Evolutionary conservation across 148 eudicot species (phyloP).

Genomic region (Fallopia convolvulus): DNA sequence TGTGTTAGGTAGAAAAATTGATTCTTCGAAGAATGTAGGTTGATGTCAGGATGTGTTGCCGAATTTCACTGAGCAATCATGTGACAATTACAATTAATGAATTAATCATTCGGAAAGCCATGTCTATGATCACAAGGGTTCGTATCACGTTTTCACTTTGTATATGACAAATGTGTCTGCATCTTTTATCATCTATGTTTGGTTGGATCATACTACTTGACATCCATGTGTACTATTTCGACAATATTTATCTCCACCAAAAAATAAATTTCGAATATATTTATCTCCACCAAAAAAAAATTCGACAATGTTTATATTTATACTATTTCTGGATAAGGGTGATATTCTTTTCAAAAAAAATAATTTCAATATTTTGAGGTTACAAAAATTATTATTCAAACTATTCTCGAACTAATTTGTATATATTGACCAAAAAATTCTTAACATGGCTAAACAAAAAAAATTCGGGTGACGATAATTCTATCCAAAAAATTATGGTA

Average conservation of each 20-base stretch:
- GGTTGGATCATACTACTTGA: not conserved
- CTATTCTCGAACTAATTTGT: no score
- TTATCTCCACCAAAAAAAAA: no score
- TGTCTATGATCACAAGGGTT: not conserved
- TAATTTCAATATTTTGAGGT: no score
- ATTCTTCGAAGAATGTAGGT: not conserved
- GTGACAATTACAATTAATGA: not conserved
- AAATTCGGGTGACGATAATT: not conserved
- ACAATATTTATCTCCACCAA: no score
- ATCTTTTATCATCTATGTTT: no score
- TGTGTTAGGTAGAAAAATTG: not conserved
- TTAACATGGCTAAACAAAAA: not conserved
- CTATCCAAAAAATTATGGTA: no score
- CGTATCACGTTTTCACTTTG: not conserved
- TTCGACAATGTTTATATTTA: not conserved
- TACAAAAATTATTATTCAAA: no score
- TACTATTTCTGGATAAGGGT: not conserved
- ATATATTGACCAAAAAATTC: no score
- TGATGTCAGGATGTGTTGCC: not conserved
- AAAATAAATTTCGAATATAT: not conserved
- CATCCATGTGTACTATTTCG: not conserved
- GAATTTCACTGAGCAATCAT: not conserved
- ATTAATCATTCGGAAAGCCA: not conserved
- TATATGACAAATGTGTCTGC: no score
- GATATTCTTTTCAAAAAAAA: no score